Conservation (phyloP, 2,329 filamentous ascomycete genomes). For the Aspergillus novoparasiticus region DNA sequence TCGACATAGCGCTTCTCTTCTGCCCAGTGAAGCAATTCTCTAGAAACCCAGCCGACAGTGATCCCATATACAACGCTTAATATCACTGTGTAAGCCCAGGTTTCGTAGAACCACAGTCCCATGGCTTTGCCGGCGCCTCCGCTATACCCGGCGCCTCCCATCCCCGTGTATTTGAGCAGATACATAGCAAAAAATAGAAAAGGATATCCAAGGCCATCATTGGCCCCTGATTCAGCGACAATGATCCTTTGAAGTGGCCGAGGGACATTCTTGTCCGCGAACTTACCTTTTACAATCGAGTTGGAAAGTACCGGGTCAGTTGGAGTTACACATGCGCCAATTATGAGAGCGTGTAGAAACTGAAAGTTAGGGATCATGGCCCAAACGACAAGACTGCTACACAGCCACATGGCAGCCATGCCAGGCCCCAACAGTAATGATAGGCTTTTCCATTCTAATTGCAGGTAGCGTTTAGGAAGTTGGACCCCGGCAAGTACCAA, state of each 20-base stretch:
- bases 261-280: slow-evolving; percentile 88
- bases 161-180: slow-evolving; percentile 73
- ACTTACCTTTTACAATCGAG: slow-evolving; percentile 89
- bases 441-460: slow-evolving; percentile 76
- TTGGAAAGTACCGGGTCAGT: slow-evolving; percentile 88
- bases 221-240: slow-evolving; percentile 80
- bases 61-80: slow-evolving; percentile 78
- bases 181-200: slow-evolving; percentile 86
- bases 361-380: slow-evolving; percentile 69
- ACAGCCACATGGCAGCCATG: slow-evolving; percentile 85
- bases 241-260: slow-evolving; percentile 79
- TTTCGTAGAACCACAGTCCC: slow-evolving; percentile 81
- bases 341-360: slow-evolving; percentile 76
- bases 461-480: slow-evolving; percentile 78
- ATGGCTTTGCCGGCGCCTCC: slow-evolving; percentile 70
- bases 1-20: slow-evolving; percentile 81
- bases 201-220: slow-evolving; percentile 86
- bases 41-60: slow-evolving; percentile 76
- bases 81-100: slow-evolving; percentile 79
- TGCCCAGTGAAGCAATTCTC: slow-evolving; percentile 80
- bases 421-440: slow-evolving; percentile 76
- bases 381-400: slow-evolving; percentile 78
- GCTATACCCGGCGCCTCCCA: slow-evolving; percentile 55
- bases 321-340: slow-evolving; percentile 87
- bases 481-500: slow-evolving; percentile 87